Percentiles rank a stretch among this genome's conserved stretches.
These are phyloP conservation scores for Voacanga thouarsii DNA, from an alignment of 257 asterid genomes.

Conservation along the genomic window DNA sequence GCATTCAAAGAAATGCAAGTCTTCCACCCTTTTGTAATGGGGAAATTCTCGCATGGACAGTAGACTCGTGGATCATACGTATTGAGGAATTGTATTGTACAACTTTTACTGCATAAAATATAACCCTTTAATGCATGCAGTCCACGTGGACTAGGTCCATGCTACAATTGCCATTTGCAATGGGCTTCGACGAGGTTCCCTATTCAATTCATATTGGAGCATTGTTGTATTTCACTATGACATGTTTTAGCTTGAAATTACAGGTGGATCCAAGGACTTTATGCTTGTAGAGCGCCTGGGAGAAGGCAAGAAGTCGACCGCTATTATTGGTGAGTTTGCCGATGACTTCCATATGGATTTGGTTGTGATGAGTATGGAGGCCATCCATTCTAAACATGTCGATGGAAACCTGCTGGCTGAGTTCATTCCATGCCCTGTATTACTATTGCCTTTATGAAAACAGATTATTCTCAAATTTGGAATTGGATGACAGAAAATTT, in stretches of 20 bases:
- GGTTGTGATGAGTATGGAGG: slow-evolving; percentile 95
- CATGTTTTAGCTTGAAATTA: background rate
- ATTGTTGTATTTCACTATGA: background rate
- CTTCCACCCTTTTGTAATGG: background rate
- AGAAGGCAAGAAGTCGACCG: slow-evolving; percentile 88
- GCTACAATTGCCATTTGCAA: background rate
- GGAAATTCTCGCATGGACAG: no score
- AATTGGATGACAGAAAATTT: background rate
- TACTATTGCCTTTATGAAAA: slow-evolving; percentile 72
- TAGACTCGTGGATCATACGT: no score
- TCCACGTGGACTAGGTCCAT: no score
- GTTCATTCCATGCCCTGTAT: slow-evolving; percentile 92
- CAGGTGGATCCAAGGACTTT: slow-evolving; percentile 86
- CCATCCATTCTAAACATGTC: slow-evolving; percentile 91
- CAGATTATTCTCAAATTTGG: background rate
- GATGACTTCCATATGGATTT: slow-evolving; percentile 93
- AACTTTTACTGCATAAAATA: no score
- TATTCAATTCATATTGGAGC: background rate
- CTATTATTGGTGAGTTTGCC: slow-evolving; percentile 94
- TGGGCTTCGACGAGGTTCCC: background rate
- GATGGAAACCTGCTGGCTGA: slow-evolving; percentile 94
- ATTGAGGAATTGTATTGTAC: no score
- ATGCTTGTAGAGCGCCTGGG: slow-evolving; percentile 86
- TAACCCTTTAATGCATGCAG: no score
- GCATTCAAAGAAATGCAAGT: background rate